Percentiles rank a stretch among this genome's conserved stretches.
phyloP scores from a whole-genome alignment of 2,329 filamentous ascomycete genomes.

The Celoporthe dispersa region DNA sequence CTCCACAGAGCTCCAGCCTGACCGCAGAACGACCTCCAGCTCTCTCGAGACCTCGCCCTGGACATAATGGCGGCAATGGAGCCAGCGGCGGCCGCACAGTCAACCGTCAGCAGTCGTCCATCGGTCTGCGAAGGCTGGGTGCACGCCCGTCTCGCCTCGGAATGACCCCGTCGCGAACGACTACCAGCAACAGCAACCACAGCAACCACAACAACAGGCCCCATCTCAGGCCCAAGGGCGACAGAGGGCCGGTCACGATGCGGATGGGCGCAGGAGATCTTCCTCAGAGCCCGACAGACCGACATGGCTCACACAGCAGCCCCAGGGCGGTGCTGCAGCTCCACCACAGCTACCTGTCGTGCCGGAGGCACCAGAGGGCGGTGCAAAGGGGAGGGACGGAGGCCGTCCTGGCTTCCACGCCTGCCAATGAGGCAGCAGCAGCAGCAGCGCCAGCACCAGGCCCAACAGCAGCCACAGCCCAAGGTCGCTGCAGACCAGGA shows the following conservation, averaged over 20 bases:
- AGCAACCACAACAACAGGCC: slow-evolving; percentile 2
- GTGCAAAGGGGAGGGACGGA: not conserved
- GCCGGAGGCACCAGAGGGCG: slow-evolving; percentile 15
- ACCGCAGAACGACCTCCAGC: slow-evolving; percentile 21
- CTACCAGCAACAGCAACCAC: slow-evolving; percentile 8
- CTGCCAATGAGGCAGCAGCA: slow-evolving; percentile 7
- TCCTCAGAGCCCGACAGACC: slow-evolving; percentile 35
- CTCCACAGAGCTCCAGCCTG: slow-evolving; percentile 1
- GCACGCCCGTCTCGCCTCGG: slow-evolving; percentile 1
- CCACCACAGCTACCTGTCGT: slow-evolving; percentile 24
- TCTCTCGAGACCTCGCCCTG: not conserved
- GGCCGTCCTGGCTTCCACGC: slow-evolving; percentile 18
- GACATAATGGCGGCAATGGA: not conserved
- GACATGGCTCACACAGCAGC: slow-evolving; percentile 26
- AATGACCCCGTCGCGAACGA: slow-evolving; percentile 4
- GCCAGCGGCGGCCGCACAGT: not conserved
- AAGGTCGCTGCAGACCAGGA: not conserved
- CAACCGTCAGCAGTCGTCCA: slow-evolving; percentile 28
- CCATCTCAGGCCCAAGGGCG: not conserved
- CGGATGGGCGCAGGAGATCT: slow-evolving; percentile 32
- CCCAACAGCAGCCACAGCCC: slow-evolving; percentile 17
- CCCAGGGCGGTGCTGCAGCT: not conserved
- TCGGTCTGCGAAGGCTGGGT: slow-evolving; percentile 27
- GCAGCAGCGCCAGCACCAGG: not conserved
- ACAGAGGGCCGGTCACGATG: not conserved